Percentiles rank a stretch among this genome's conserved stretches.
phyloP scores from a whole-genome alignment of 2,329 filamentous ascomycete genomes.

The Sporothrix dimorphospora region DNA sequence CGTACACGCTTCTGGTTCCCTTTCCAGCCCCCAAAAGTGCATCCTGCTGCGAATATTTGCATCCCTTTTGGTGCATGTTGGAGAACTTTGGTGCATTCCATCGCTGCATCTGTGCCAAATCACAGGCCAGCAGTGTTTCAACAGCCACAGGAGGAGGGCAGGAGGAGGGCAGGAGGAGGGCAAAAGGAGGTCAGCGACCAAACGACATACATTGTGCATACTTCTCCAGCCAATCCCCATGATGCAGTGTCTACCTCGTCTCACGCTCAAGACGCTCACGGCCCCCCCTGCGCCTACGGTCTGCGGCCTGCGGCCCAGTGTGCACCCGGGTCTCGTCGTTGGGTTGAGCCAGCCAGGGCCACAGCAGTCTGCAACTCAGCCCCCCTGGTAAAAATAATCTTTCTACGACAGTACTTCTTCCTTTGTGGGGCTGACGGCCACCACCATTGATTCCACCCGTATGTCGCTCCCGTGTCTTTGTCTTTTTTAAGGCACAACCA shows the following conservation, averaged over 20 bases:
- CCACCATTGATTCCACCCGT: too few relatives aligned
- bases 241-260: background rate
- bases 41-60: background rate
- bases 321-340: background rate
- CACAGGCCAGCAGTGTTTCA: background rate
- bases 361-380: background rate
- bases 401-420: too few relatives aligned
- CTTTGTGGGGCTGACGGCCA: constrained; percentile 1
- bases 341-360: background rate
- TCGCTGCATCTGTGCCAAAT: background rate
- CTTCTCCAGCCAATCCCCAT: background rate
- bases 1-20: too few relatives aligned
- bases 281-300: background rate
- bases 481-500: constrained; percentile 7
- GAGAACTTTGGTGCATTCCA: background rate
- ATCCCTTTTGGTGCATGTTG: background rate
- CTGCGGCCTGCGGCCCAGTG: background rate
- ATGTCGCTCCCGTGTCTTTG: background rate
- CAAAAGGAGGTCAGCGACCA: background rate
- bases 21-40: background rate
- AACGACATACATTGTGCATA: background rate
- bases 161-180: background rate
- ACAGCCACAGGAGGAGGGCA: background rate
- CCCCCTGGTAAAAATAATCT: constrained; percentile 19
- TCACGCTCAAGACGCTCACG: background rate